Evolutionary conservation across 1,139 yeast species (phyloP), one percentile per base, ranked within the genome.

Genomic region (Saccharomycopsis crataegensis): DNA sequence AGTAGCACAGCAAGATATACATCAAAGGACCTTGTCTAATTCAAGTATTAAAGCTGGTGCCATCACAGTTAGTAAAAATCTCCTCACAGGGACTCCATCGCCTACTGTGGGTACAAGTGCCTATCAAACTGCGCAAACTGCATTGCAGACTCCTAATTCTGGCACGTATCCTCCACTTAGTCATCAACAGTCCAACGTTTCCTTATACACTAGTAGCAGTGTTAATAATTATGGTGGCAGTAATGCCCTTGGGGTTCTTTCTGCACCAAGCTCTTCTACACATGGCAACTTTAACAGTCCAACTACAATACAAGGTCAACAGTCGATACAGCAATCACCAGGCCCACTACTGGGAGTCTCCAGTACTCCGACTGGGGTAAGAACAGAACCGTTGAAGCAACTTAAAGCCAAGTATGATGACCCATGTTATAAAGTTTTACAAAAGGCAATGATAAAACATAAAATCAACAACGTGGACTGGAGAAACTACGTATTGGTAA

Each of bases 401-500:
- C 72, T 91, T 59, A 73, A 95, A 51, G 96, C 96, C 0, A 85
- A 94, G 2, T 83, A 90, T 31, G 96, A 91, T 57, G 98, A 91
- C 64, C 90, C 97, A 1, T 90, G 97, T 67, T 82, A 86, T 62
- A 88, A 87, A 67, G 86, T 93, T 33, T 71, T 93, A 51, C 96
- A 89, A 62, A 90, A 86, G 44, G 97, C 96, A 4, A 84, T 90
- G 86, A 82, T 83, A 61, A 78, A 95, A 59, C 96, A 91, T 69
- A 85, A 83, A 59, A 77, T 93, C 54, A 82, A 82, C 34, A 79
- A 83, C 43, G 85, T 80, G 52, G 96, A 90, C 65, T 87, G 96
- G 94, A 78, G 86, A 54, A 86, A 88, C 62, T 91, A 90, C 64
- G 96, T 93, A 1, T 73, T 93, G 55, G 91, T 91, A 33, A 87